A percentile compares a stretch with the other conserved stretches of the same genome.
These are phyloP conservation scores for Hypoxylon cercidicola DNA, from an alignment of 495 filamentous ascomycete species.

Conservation along the genomic window DNA sequence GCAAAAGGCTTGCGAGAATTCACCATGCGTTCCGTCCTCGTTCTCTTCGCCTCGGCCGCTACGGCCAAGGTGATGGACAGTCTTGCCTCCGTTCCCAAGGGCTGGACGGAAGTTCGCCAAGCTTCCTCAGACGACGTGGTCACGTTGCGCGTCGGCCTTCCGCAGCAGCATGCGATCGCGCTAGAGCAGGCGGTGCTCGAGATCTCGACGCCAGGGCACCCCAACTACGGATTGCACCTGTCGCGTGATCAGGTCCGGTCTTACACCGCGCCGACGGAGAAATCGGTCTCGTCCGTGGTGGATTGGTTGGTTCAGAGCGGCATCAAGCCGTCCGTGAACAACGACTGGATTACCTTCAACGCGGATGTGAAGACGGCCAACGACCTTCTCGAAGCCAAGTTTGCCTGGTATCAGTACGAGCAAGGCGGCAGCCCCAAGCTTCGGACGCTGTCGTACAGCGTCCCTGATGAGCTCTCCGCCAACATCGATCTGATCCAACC, in stretches of 20 bases:
- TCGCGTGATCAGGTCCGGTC: slow-evolving; percentile 56
- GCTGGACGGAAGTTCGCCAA: slow-evolving; percentile 53
- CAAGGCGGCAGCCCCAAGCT: slow-evolving; percentile 50
- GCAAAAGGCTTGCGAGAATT: slow-evolving; percentile 9
- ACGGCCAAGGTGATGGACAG: slow-evolving; percentile 62
- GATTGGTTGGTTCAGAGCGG: slow-evolving; percentile 59
- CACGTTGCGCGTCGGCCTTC: slow-evolving; percentile 54
- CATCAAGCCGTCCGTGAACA: slow-evolving; percentile 53
- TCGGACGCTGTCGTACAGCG: slow-evolving; percentile 67
- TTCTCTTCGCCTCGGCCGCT: slow-evolving; percentile 51
- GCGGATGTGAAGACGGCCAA: slow-evolving; percentile 61
- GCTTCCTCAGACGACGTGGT: slow-evolving; percentile 47
- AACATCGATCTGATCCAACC: slow-evolving; percentile 69
- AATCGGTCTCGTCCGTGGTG: slow-evolving; percentile 50
- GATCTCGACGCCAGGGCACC: slow-evolving; percentile 61
- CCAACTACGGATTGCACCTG: slow-evolving; percentile 62
- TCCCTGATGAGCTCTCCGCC: slow-evolving; percentile 60
- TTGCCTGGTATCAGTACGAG: slow-evolving; percentile 54
- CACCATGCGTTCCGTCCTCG: slow-evolving; percentile 41
- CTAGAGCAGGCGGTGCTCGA: slow-evolving; percentile 59
- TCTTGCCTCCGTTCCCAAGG: slow-evolving; percentile 55
- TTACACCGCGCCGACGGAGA: slow-evolving; percentile 56
- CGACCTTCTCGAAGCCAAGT: slow-evolving; percentile 59
- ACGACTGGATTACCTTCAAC: slow-evolving; percentile 60
- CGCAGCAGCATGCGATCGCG: slow-evolving; percentile 61